Percentiles rank a stretch among this genome's conserved stretches.
phyloP scores from a whole-genome alignment of 495 filamentous ascomycete genomes.

The Poronia punctata region DNA sequence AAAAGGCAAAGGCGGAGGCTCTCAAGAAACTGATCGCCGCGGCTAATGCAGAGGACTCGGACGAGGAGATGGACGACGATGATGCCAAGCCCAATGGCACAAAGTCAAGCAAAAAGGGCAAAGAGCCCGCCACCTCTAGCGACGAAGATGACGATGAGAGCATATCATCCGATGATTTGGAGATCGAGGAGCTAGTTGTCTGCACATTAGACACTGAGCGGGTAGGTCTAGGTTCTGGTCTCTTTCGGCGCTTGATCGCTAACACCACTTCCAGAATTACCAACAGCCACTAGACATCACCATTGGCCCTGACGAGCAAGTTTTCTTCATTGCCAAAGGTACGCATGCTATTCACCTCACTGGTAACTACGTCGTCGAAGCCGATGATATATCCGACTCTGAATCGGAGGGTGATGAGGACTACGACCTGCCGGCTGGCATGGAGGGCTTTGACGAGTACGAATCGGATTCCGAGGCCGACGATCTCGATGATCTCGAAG shows the following conservation, averaged over 20 bases:
- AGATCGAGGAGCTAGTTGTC: conserved; percentile 76
- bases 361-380: conserved; percentile 77
- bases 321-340: conserved; percentile 87
- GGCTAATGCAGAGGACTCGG: conserved; percentile 47
- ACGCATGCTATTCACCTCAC: conserved; percentile 87
- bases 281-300: conserved; percentile 94
- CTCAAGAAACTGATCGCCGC: conserved; percentile 65
- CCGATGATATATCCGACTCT: conserved; percentile 49
- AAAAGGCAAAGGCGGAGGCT: conserved; percentile 69
- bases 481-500: conserved; percentile 76
- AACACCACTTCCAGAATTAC: conserved; percentile 57
- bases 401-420: conserved; percentile 64
- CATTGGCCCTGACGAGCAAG: conserved; percentile 72
- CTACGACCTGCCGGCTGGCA: conserved; percentile 61
- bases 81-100: conserved; percentile 50
- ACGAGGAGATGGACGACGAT: conserved; percentile 52
- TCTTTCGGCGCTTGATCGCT: conserved; percentile 13
- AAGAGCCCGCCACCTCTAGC: conserved; percentile 63
- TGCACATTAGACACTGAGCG: conserved; percentile 84
- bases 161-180: conserved; percentile 36
- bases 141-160: conserved; percentile 62
- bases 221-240: conserved; percentile 20
- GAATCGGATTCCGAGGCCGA: conserved; percentile 63
- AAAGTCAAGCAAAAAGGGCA: conserved; percentile 63
- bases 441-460: conserved; percentile 49